phyloP scores from a whole-genome alignment of 192 early-diverging fungal species.

The Backusella luteola region DNA sequence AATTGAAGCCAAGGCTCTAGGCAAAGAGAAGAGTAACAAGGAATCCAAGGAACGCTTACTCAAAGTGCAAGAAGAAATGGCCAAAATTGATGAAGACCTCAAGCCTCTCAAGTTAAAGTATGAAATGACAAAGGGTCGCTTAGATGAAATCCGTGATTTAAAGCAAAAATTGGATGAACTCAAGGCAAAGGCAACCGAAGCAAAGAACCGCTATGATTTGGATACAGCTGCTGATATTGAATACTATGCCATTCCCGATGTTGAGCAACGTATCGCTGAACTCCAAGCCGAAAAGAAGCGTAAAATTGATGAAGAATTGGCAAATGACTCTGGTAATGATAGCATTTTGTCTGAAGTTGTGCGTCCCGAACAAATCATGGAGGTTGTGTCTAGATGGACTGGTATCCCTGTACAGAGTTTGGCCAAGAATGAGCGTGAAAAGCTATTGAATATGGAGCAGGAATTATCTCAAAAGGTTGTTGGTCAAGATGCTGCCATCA shows the following conservation, averaged over 20 bases:
- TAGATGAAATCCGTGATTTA: slow-evolving; percentile 85
- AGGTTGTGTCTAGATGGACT: slow-evolving; percentile 94
- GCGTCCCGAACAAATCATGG: slow-evolving; percentile 88
- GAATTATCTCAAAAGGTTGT: slow-evolving; percentile 82
- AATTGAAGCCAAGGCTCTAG: slow-evolving; percentile 91
- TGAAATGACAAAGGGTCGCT: slow-evolving; percentile 78
- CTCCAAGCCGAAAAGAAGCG: slow-evolving; percentile 64
- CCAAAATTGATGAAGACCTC: slow-evolving; percentile 80
- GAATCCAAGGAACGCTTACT: slow-evolving; percentile 75
- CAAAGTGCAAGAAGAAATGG: slow-evolving; percentile 82
- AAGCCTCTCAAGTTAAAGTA: slow-evolving; percentile 87
- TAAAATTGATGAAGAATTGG: slow-evolving; percentile 57
- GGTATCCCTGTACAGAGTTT: slow-evolving; percentile 93
- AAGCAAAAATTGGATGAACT: slow-evolving; percentile 88
- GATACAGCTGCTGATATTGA: slow-evolving; percentile 89
- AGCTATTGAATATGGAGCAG: slow-evolving; percentile 76
- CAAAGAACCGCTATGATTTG: slow-evolving; percentile 80
- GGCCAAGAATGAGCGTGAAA: slow-evolving; percentile 82
- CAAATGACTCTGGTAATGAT: slow-evolving; percentile 42
- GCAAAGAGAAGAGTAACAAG: slow-evolving; percentile 91
- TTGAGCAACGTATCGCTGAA: slow-evolving; percentile 69
- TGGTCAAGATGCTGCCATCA: slow-evolving; percentile 72
- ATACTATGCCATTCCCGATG: slow-evolving; percentile 92
- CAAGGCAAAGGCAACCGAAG: slow-evolving; percentile 82
- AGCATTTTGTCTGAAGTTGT: slow-evolving; percentile 83